A percentile compares a stretch with the other conserved stretches of the same genome.
Evolutionary conservation across 2,329 filamentous ascomycete genomes (phyloP).

Genomic region (Xylaria sp.): DNA sequence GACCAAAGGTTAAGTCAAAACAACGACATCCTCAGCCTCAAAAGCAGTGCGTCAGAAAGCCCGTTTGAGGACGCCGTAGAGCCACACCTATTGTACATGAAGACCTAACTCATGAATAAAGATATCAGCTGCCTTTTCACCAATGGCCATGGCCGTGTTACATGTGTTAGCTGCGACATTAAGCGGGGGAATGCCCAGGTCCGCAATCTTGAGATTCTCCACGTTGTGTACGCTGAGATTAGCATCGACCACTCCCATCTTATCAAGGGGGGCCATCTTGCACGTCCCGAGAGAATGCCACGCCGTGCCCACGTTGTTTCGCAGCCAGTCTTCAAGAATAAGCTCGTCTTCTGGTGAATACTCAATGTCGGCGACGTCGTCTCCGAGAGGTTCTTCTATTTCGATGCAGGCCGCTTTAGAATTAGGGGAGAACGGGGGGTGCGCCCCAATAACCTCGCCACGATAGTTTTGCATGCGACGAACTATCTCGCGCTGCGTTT

Average conservation of each 20-base stretch:
- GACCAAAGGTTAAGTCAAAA: too few relatives aligned
- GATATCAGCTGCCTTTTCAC: slow-evolving; percentile 59
- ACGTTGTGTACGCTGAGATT: slow-evolving; percentile 56
- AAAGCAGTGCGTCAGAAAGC: too few relatives aligned
- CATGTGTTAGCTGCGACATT: slow-evolving; percentile 59
- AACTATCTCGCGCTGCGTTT: slow-evolving; percentile 70
- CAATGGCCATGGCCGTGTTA: slow-evolving; percentile 59
- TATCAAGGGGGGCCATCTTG: slow-evolving; percentile 54
- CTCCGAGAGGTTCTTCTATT: background rate
- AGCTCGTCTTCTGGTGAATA: slow-evolving; percentile 60
- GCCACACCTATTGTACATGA: too few relatives aligned
- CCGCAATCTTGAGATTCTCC: slow-evolving; percentile 53
- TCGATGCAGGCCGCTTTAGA: slow-evolving; percentile 50
- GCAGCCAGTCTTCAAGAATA: slow-evolving; percentile 56
- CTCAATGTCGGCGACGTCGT: slow-evolving; percentile 56
- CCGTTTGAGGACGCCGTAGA: too few relatives aligned
- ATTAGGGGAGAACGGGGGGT: slow-evolving; percentile 57
- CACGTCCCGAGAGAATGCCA: slow-evolving; percentile 57
- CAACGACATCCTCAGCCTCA: too few relatives aligned
- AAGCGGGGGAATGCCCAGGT: slow-evolving; percentile 50
- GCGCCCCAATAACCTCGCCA: slow-evolving; percentile 56
- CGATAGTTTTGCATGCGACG: slow-evolving; percentile 58
- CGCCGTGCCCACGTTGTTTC: slow-evolving; percentile 53
- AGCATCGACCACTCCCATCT: slow-evolving; percentile 55
- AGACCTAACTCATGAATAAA: slow-evolving; percentile 52